phyloP scores from a whole-genome alignment of 768 basidiomycete species.

The Terana coerulea region DNA sequence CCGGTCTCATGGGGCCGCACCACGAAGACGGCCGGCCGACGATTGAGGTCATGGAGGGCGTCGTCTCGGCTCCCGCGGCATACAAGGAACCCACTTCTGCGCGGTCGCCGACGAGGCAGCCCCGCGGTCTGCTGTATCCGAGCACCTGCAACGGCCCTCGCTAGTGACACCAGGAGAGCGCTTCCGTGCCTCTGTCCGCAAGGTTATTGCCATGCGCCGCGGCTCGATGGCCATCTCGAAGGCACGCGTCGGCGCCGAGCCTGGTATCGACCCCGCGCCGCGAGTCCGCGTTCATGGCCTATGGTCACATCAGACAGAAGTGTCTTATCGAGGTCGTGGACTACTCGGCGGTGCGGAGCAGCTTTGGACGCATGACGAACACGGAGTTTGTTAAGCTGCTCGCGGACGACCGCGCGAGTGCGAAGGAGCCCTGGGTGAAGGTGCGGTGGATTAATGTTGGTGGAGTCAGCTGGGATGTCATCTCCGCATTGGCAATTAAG shows the following conservation, averaged over 20 bases:
- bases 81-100: neutral
- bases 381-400: slow-evolving; percentile 57
- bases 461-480: slow-evolving; percentile 68
- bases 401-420: slow-evolving; percentile 38
- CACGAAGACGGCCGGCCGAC: neutral
- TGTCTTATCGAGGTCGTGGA: slow-evolving; percentile 67
- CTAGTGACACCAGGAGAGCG: slow-evolving; percentile 39
- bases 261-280: slow-evolving; percentile 68
- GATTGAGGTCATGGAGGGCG: neutral
- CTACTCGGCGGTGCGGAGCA: slow-evolving; percentile 56
- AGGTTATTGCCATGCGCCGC: slow-evolving; percentile 60
- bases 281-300: slow-evolving; percentile 49
- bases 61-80: slow-evolving; percentile 7
- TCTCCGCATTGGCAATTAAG: slow-evolving; percentile 61
- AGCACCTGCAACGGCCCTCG: slow-evolving; percentile 1
- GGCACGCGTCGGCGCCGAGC: slow-evolving; percentile 58
- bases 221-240: slow-evolving; percentile 37
- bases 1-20: neutral
- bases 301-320: slow-evolving; percentile 53
- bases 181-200: slow-evolving; percentile 54
- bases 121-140: neutral
- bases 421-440: slow-evolving; percentile 56
- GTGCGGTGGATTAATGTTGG: slow-evolving; percentile 75
- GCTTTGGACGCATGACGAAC: slow-evolving; percentile 55
- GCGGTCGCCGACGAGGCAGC: neutral